A percentile compares a stretch with the other conserved stretches of the same genome.
Conservation (phyloP, 768 basidiomycete genomes). For the Brasilioporus rufonigricans region DNA sequence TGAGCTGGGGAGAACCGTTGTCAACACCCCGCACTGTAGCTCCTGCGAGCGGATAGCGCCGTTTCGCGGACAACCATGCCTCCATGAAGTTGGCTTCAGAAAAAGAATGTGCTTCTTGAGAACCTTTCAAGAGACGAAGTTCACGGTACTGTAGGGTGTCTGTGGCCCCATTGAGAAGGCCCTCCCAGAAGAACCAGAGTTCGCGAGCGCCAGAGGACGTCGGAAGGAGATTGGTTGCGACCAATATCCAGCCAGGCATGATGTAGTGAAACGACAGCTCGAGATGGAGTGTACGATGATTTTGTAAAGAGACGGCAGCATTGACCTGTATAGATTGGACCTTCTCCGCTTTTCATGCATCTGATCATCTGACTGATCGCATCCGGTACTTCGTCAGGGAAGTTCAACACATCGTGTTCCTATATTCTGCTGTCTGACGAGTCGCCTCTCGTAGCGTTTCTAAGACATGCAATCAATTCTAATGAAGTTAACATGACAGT, state of each 20-base stretch:
- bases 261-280: background rate
- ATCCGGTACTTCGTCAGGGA: too few relatives aligned
- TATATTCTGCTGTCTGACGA: slow-evolving; percentile 12
- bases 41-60: slow-evolving; percentile 48
- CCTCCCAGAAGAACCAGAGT: slow-evolving; percentile 41
- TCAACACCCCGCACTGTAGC: too few relatives aligned
- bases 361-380: slow-evolving; percentile 5
- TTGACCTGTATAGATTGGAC: too few relatives aligned
- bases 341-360: slow-evolving; percentile 4
- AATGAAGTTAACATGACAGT: background rate
- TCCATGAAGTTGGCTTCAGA: slow-evolving; percentile 35
- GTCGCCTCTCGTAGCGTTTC: slow-evolving; percentile 20
- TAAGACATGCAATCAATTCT: background rate
- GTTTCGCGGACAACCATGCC: slow-evolving; percentile 49
- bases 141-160: slow-evolving; percentile 39
- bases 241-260: slow-evolving; percentile 11
- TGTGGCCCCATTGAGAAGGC: slow-evolving; percentile 41
- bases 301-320: background rate
- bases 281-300: too few relatives aligned
- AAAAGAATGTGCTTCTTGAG: too few relatives aligned
- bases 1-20: background rate
- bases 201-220: slow-evolving; percentile 41
- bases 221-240: too few relatives aligned
- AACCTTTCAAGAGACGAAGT: slow-evolving; percentile 27
- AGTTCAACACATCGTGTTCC: slow-evolving; percentile 7